These are phyloP conservation scores for Penicillium canariense DNA, from an alignment of 495 filamentous ascomycete genomes.

Conservation along the genomic window DNA sequence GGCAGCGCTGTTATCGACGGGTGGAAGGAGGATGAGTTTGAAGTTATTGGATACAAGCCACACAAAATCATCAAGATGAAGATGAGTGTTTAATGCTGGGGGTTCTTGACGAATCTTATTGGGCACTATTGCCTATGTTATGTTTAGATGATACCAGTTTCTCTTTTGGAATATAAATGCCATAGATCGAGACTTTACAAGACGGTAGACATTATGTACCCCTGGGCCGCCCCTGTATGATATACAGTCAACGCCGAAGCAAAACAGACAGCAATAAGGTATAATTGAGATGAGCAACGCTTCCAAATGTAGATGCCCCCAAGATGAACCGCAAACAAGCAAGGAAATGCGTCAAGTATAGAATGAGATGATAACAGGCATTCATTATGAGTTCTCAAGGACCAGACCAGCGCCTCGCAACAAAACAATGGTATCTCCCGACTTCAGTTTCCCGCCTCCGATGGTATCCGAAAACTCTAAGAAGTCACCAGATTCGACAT, in stretches of 20 bases:
- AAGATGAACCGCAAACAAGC: constrained; percentile 10
- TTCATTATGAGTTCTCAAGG: constrained; percentile 36
- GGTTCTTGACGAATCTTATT: neutral
- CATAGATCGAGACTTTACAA: neutral
- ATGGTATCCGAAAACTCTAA: constrained; percentile 81
- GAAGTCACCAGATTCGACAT: constrained; percentile 84
- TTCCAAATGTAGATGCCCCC: constrained; percentile 5
- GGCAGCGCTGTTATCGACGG: constrained; percentile 66
- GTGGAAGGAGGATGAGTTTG: constrained; percentile 86
- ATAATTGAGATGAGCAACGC: constrained; percentile 3
- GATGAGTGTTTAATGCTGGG: constrained; percentile 74
- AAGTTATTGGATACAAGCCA: constrained; percentile 83
- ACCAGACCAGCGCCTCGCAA: constrained; percentile 75
- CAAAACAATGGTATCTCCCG: constrained; percentile 86
- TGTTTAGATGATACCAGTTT: constrained; percentile 22
- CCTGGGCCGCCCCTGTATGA: no score
- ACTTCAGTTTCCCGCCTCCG: constrained; percentile 60
- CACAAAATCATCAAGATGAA: constrained; percentile 93
- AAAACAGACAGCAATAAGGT: neutral
- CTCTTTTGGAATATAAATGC: constrained; percentile 4
- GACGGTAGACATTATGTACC: neutral
- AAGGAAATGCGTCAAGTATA: constrained; percentile 1
- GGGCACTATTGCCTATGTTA: constrained; percentile 3
- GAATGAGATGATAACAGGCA: neutral
- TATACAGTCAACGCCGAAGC: neutral